A percentile compares a stretch with the other conserved stretches of the same genome.
Conservation (phyloP, 139 green algal genomes). For the Chlorella ohadii region DNA sequence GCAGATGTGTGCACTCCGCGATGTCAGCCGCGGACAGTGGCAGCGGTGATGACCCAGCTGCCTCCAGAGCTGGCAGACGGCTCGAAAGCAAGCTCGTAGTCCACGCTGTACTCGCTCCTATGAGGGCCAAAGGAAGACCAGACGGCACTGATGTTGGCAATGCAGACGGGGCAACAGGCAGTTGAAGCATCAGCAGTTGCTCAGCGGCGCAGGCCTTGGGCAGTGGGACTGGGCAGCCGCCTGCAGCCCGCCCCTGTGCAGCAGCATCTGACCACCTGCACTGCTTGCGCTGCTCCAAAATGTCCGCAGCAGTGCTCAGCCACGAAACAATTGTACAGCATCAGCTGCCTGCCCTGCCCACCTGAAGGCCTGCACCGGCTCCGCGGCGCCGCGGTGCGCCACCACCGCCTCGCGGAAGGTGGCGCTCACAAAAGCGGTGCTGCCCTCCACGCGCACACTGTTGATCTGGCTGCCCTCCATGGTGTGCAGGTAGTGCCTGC, state of each 20-base stretch:
- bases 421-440: conserved; percentile 11
- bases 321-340: background rate
- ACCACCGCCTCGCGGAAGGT: conserved; percentile 36
- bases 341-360: background rate
- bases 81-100: conserved; percentile 18
- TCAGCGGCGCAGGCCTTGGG: no score
- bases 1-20: no score
- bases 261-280: no score
- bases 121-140: no score
- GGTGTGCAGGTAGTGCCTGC: conserved; percentile 44
- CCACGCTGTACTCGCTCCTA: conserved; percentile 41
- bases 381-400: conserved; percentile 14
- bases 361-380: conserved; percentile 23
- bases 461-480: conserved; percentile 38
- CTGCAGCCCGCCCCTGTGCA: no score
- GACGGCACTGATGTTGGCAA: no score
- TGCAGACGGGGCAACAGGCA: no score
- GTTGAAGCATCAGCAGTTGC: background rate
- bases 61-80: background rate
- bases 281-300: no score
- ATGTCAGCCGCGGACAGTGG: conserved; percentile 22
- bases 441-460: background rate
- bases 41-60: conserved; percentile 23
- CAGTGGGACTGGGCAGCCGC: no score
- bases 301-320: no score